Evolutionary conservation across 1,284 basidiomycete species (phyloP), one percentile per base, ranked within the genome.

Genomic region (Puccinia horiana): DNA sequence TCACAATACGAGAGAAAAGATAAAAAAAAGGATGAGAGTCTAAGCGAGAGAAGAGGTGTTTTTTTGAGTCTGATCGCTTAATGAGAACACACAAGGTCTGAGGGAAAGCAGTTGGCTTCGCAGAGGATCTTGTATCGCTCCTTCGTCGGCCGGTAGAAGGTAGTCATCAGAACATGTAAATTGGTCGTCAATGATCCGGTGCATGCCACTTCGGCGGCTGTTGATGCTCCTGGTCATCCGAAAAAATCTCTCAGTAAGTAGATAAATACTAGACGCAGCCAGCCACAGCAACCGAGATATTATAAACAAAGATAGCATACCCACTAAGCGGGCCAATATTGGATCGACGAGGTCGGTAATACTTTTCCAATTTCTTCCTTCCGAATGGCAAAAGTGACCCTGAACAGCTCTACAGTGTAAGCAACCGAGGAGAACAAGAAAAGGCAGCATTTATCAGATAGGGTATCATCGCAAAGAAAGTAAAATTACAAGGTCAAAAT

Each of bases 141-240:
- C 82, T 90, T 85, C 11, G 93, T 94, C 2, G 96, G 96, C 80
- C 93, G 92, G 88, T 98, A 98, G 88, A 99, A 99, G 32, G 92
- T 92, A 85, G 92, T 91, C 89, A 99, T 92, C 89, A 98, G 92
- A 80, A 95, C 91, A 88, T 99, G 95, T 82, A 99, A 89, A 89
- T 99, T 99, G 85, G 92, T 91, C 37, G 97, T 99, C 86, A 99
- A 89, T 32, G 95, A 95, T 85, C 93, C 92, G 91, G 96, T 96
- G 88, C 94, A 95, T 23, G 93, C 93, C 58, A 98, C 93, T 89
- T 99, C 96, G 83, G 90, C 89, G 86, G 92, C 91, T 83, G 91
- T 91, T 12, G 77, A 79, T 77, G 95, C 95, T 84, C 95, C 94
- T 94, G 84, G 9, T 83, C 20, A 69, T n/a, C 20, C n/a, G 37